Evolutionary conservation across 805 yeast genomes (phyloP).

Genomic region (Zygosaccharomyces siamensis): DNA sequence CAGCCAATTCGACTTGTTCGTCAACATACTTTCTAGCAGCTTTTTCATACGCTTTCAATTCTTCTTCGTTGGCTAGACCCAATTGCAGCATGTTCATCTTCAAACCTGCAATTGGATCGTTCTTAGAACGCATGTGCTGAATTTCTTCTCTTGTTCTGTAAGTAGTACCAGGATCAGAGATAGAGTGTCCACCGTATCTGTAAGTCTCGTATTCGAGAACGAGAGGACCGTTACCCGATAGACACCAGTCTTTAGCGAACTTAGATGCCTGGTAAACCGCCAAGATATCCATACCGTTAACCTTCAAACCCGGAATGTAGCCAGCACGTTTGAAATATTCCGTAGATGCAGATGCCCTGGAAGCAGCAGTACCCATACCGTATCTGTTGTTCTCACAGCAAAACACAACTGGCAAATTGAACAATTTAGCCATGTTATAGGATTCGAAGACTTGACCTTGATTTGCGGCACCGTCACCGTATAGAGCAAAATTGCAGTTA

Average conservation of each 20-base stretch:
- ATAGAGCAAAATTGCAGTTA: conserved; percentile 78
- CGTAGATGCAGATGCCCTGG: conserved; percentile 93
- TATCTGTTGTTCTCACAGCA: conserved; percentile 99
- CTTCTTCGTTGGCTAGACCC: conserved; percentile 87
- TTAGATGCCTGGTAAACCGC: conserved; percentile 94
- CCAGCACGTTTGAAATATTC: conserved; percentile 99
- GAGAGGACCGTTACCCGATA: conserved; percentile 90
- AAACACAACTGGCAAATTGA: conserved; percentile 92
- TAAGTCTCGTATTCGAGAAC: conserved; percentile 97
- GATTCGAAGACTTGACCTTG: conserved; percentile 99
- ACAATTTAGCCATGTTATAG: conserved; percentile 97
- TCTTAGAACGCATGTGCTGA: conserved; percentile 97
- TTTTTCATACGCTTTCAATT: conserved; percentile 91
- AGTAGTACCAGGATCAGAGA: conserved; percentile 99
- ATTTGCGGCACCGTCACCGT: conserved; percentile 99
- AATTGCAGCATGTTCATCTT: conserved; percentile 80
- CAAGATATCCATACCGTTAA: conserved; percentile 97
- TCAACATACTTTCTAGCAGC: conserved; percentile 94
- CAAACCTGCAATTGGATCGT: conserved; percentile 96
- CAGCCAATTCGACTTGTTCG: conserved; percentile 90
- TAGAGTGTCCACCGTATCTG: conserved; percentile 99
- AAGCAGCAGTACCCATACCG: conserved; percentile 99
- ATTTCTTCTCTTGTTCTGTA: conserved; percentile 99
- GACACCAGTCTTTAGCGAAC: conserved; percentile 95
- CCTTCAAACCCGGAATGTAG: conserved; percentile 97